Base-by-base conservation (phyloP, 768 basidiomycete genomes). In the Boletus edulis region DNA sequence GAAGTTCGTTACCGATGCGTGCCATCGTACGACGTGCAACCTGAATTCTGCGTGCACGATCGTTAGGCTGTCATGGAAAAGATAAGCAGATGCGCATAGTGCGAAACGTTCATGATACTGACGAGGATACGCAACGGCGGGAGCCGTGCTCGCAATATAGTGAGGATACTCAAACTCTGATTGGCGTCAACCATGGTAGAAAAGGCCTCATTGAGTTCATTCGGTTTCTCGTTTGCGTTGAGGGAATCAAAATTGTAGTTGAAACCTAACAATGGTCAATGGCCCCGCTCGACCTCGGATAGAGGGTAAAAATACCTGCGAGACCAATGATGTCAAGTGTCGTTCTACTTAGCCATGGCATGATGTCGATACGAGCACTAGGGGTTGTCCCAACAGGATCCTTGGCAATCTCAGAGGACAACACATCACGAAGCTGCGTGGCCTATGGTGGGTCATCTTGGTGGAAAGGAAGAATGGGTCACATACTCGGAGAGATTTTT, bases 401-500 rank as follows among this genome's bases (percentile, higher is more conserved):
- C 24, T 50, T 62, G 13, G 64, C 52, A 32, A 73, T 66, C 52
- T 79, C 71, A 3, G 62, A 49, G 0, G 59, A 54, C 78, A 74
- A 78, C 34, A 77, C 62, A 51, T 83, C 79, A 40, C 81, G 75
- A 15, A 84, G 72, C 79, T 58, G n/a, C 27, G 27, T 29, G 27
- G 27, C 8, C 8, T 10, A 48, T 11, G 3, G 6, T 57, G 10
- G 40, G 42, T 8, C 5, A 40, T 18, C 5, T n/a, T 3, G 6
- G 2, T 11, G 14, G 22, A 29, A 31, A 45, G 14, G 7, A 17
- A 24, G n/a, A 11, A 12, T 37, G 20, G 4, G 29, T 7, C 3
- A 8, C 61, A 31, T 63, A 82, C 84, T 66, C 81, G 71, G 5
- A 77, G 56, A 0, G 85, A 71, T 64, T 85, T 86, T 7, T 80